These are phyloP conservation scores for Puccinia hordei DNA, from an alignment of 1,284 basidiomycete species.

Conservation along the genomic window DNA sequence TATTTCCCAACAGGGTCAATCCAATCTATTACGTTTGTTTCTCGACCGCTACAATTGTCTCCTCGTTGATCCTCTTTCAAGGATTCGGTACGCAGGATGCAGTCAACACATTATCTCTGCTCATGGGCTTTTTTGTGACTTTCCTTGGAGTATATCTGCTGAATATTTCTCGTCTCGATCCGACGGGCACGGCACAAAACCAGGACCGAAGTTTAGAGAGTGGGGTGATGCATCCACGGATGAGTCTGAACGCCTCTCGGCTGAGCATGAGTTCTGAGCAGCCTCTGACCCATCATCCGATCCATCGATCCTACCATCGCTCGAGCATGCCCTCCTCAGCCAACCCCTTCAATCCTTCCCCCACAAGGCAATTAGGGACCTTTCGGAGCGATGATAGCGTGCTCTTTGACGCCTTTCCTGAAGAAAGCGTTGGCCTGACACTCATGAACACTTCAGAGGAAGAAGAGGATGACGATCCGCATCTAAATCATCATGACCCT, in stretches of 20 bases:
- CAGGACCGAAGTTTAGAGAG: slow-evolving; percentile 24
- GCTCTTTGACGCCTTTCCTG: slow-evolving; percentile 48
- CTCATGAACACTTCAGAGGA: slow-evolving; percentile 37
- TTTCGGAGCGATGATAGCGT: slow-evolving; percentile 35
- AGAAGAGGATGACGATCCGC: slow-evolving; percentile 39
- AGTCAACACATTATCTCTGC: slow-evolving; percentile 77
- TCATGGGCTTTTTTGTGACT: slow-evolving; percentile 83
- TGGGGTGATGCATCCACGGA: slow-evolving; percentile 30
- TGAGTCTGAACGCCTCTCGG: slow-evolving; percentile 27
- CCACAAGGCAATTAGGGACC: neutral
- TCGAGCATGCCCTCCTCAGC: slow-evolving; percentile 33
- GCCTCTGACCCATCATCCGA: slow-evolving; percentile 12
- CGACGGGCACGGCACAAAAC: slow-evolving; percentile 37
- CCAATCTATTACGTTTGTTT: slow-evolving; percentile 99
- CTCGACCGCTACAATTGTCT: slow-evolving; percentile 90
- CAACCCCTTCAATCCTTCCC: slow-evolving; percentile 18
- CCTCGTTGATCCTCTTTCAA: slow-evolving; percentile 92
- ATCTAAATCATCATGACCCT: neutral
- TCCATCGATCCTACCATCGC: slow-evolving; percentile 42
- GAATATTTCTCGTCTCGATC: slow-evolving; percentile 70
- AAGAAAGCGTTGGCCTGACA: slow-evolving; percentile 43
- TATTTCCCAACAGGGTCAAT: slow-evolving; percentile 71
- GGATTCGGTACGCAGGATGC: slow-evolving; percentile 89
- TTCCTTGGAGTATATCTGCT: slow-evolving; percentile 90
- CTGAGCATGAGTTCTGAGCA: slow-evolving; percentile 41